These are phyloP conservation scores for Vaccinium darrowii DNA, from an alignment of 148 eudicot species.

Conservation along the genomic window DNA sequence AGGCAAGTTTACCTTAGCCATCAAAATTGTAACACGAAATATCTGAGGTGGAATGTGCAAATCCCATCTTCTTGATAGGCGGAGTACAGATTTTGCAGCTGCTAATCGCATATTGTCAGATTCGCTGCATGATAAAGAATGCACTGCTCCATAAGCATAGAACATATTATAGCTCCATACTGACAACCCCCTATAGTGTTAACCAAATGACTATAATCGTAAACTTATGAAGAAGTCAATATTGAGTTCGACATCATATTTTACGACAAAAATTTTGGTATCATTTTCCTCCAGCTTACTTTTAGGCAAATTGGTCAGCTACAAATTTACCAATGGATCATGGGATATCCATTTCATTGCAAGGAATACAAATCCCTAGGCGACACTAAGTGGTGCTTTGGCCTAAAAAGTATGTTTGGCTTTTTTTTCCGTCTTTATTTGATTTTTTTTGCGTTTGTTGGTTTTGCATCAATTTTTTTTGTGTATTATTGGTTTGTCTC, in stretches of 20 bases:
- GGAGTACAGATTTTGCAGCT: constrained; percentile 83
- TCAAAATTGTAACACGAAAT: constrained; percentile 58
- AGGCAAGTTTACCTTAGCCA: constrained; percentile 63
- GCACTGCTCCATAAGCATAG: constrained; percentile 9
- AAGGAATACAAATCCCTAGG: not conserved
- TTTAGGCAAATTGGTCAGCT: not conserved
- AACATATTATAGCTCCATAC: not conserved
- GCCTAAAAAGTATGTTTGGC: too few relatives aligned
- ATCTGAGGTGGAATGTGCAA: constrained; percentile 68
- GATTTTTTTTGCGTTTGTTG: too few relatives aligned
- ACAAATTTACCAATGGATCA: not conserved
- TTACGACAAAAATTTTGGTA: not conserved
- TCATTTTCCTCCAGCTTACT: not conserved
- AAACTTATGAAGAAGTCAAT: not conserved
- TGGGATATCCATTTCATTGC: not conserved
- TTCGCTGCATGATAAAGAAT: constrained; percentile 47
- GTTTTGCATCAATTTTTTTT: too few relatives aligned
- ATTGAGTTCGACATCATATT: not conserved
- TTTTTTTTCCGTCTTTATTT: too few relatives aligned
- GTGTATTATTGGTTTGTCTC: too few relatives aligned
- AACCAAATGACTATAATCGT: not conserved
- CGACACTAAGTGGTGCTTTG: not conserved
- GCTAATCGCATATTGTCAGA: constrained; percentile 60
- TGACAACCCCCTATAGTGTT: not conserved
- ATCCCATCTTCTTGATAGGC: constrained; percentile 93